Evolutionary conservation across 305 asterid species (phyloP), one percentile per base, ranked within the genome.

Genomic region (Ilex paraguariensis): DNA sequence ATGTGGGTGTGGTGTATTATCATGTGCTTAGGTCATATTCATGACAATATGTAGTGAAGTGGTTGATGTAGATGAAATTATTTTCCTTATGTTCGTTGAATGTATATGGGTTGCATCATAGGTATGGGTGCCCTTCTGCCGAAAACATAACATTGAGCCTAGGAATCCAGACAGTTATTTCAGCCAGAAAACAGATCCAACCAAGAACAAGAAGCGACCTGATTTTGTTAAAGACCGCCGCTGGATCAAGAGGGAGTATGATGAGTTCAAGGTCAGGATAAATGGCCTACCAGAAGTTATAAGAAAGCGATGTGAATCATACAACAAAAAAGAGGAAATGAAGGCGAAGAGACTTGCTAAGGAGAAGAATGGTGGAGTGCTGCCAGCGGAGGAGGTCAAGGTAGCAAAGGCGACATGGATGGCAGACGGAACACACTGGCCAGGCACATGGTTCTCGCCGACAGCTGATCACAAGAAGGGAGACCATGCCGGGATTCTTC

Each of bases 391-490:
- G 7, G 76, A 81, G 75, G 58, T 68, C 6, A 78, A 76, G 48
- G 68, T 70, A 44, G 48, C 62, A 3, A 77, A 76, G 53, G 99
- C 96, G 2, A 93, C 99, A 10, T 93, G 97, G 97, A 90, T 93
- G 97, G 95, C 95, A 3, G 97, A 93, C 36, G 95, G 95, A 33
- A 93, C 99, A 5, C 97, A 90, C 55, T 93, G 97, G 97, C 97
- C 97, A 0, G 95, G 97, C 17, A 90, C 96, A 30, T 93, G 99
- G 99, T 83, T 16, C 66, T 56, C 61, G 7, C 77, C 95, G 7
- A 60, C 64, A 6, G 72, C 89, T 11, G 96, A 93, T 63, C 99
- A 93, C 57, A 63, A 74, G 11, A 93, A 90, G 81, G 93, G 99
- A 56, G 99, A 93, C 54, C 99, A 93, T 64, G 90, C 96, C 11